A percentile compares a stretch with the other conserved stretches of the same genome.
Conservation (phyloP, 2,329 filamentous ascomycete genomes). For the Lecanoromycetidae sp. region DNA sequence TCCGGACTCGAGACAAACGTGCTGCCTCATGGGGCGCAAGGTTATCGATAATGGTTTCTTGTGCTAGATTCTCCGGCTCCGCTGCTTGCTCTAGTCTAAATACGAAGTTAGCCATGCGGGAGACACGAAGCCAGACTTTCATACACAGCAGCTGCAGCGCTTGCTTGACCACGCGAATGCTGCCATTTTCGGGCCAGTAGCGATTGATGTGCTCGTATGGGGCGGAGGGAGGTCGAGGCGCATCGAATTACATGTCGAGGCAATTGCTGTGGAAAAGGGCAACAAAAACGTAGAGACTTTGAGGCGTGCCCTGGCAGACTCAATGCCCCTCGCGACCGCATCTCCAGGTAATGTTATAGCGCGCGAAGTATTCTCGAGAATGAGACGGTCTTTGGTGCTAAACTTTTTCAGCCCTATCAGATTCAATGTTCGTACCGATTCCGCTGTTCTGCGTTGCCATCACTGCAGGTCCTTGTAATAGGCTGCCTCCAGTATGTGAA, state of each 20-base stretch:
- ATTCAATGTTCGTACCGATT: too few relatives aligned
- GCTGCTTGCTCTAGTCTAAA: conserved; percentile 45
- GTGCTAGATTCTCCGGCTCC: conserved; percentile 45
- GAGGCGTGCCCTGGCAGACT: not conserved
- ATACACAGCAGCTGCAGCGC: conserved; percentile 34
- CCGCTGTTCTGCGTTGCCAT: too few relatives aligned
- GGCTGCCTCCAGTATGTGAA: too few relatives aligned
- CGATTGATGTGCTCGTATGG: conserved; percentile 23
- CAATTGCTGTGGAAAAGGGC: not conserved
- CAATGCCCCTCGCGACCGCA: conserved; percentile 5
- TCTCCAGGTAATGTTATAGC: not conserved
- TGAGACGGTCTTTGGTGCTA: too few relatives aligned
- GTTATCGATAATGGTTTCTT: conserved; percentile 61
- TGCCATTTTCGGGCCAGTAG: conserved; percentile 30
- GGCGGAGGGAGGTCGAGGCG: conserved; percentile 22
- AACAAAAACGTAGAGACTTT: not conserved
- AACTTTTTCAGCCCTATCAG: conserved; percentile 11
- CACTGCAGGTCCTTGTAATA: too few relatives aligned
- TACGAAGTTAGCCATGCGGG: not conserved
- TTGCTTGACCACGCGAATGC: conserved; percentile 32
- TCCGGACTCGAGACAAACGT: conserved; percentile 70
- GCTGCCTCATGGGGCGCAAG: conserved; percentile 67
- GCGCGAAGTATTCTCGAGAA: not conserved
- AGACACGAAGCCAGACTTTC: conserved; percentile 13
- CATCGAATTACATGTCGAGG: conserved; percentile 22